Evolutionary conservation across 179 eudicot species (phyloP).

Genomic region (Silene noctiflora): DNA sequence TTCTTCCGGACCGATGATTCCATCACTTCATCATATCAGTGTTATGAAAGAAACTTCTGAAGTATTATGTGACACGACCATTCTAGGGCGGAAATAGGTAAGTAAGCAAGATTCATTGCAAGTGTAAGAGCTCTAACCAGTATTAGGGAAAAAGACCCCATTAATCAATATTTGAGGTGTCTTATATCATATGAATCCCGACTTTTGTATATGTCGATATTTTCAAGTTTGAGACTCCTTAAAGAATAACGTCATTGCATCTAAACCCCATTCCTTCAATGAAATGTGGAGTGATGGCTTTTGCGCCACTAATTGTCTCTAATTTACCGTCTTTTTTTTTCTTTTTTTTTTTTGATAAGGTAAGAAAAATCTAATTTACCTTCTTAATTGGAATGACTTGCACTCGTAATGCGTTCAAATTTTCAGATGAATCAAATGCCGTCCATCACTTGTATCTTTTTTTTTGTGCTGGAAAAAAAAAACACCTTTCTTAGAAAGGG

Average conservation of each 20-base stretch:
- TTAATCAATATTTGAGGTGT: background rate
- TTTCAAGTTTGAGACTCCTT: background rate
- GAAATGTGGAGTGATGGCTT: background rate
- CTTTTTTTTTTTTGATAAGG: no score
- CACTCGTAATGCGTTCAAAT: background rate
- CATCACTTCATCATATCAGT: slow-evolving; percentile 26
- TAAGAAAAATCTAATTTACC: no score
- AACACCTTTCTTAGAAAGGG: no score
- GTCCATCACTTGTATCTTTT: no score
- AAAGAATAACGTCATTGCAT: background rate
- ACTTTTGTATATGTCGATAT: background rate
- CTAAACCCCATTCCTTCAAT: background rate
- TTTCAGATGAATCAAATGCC: no score
- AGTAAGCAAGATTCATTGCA: background rate
- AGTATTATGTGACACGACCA: background rate
- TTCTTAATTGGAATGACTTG: background rate
- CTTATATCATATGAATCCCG: background rate
- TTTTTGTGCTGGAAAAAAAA: no score
- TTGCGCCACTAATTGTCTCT: background rate
- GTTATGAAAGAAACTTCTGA: slow-evolving; percentile 39
- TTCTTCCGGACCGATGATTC: slow-evolving; percentile 25
- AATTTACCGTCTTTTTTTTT: no score
- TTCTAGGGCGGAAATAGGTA: background rate
- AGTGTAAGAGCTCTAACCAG: background rate
- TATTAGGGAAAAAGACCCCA: background rate